Conservation (phyloP, 2,329 filamentous ascomycete genomes). For the Didymella sp. region DNA sequence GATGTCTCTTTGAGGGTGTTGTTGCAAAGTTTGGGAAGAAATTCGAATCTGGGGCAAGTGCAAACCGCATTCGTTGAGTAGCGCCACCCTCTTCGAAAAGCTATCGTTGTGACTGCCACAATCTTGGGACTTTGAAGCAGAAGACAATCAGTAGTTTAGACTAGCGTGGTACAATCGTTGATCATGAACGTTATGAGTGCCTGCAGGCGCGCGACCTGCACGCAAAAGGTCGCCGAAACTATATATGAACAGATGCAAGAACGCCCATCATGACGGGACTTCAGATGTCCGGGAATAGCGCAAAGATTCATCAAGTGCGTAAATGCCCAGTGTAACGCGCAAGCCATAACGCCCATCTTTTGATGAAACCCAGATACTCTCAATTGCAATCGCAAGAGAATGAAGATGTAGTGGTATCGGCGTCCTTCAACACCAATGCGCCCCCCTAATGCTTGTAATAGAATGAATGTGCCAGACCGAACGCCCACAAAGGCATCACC, state of each 20-base stretch:
- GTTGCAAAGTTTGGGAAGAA: background rate
- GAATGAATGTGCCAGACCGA: constrained; percentile 4
- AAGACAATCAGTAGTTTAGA: background rate
- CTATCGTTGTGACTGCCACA: background rate
- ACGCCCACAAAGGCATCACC: constrained; percentile 50
- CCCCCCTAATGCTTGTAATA: constrained; percentile 14
- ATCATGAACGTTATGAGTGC: constrained; percentile 10
- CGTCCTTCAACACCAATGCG: constrained; percentile 15
- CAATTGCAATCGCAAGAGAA: constrained; percentile 16
- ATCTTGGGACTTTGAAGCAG: background rate
- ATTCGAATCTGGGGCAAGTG: background rate
- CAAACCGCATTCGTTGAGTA: background rate
- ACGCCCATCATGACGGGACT: constrained; percentile 8
- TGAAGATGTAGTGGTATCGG: constrained; percentile 19
- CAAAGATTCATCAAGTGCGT: constrained; percentile 9
- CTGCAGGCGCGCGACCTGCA: background rate
- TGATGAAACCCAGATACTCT: constrained; percentile 13
- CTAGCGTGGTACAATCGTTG: constrained; percentile 18
- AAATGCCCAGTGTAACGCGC: constrained; percentile 7
- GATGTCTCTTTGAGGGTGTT: background rate
- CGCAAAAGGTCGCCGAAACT: constrained; percentile 6
- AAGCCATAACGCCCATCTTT: constrained; percentile 12
- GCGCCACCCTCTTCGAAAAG: background rate
- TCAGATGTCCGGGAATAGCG: constrained; percentile 4
- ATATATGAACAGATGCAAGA: constrained; percentile 3